phyloP scores from a whole-genome alignment of 768 basidiomycete genomes.

The Termitomyces sp. region DNA sequence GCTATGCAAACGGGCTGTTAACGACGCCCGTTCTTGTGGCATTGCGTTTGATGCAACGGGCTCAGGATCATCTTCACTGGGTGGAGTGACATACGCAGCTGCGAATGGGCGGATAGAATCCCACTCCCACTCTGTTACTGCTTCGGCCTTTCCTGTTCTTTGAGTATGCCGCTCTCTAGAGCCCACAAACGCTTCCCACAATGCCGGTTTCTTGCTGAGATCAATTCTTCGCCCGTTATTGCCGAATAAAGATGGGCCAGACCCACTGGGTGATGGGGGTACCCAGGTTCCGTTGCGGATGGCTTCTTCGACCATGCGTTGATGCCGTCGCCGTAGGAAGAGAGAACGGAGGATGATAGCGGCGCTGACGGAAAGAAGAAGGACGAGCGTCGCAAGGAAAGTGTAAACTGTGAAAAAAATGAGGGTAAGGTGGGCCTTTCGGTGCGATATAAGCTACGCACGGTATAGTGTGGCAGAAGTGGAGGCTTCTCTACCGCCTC shows the following conservation, averaged over 20 bases:
- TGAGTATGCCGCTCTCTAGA: conserved; percentile 2
- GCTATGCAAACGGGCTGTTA: neutral
- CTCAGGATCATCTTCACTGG: neutral
- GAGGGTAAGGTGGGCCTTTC: neutral
- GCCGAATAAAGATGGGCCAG: conserved; percentile 7
- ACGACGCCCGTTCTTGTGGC: neutral
- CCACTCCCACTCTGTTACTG: conserved; percentile 21
- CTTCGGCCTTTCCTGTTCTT: neutral
- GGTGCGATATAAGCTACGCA: conserved; percentile 13
- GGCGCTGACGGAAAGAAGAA: conserved; percentile 60
- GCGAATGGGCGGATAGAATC: conserved; percentile 28
- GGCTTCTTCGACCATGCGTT: conserved; percentile 53
- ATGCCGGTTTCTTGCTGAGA: conserved; percentile 37
- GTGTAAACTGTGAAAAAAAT: conserved; percentile 32
- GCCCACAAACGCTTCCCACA: conserved; percentile 42
- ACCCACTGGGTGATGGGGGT: conserved; percentile 25
- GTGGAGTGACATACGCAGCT: conserved; percentile 19
- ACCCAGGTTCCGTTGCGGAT: conserved; percentile 61
- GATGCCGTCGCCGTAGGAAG: conserved; percentile 55
- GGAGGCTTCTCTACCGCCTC: too few species aligned
- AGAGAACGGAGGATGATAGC: conserved; percentile 64
- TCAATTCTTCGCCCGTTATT: conserved; percentile 25
- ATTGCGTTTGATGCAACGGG: neutral
- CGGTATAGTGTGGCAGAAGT: conserved; percentile 24
- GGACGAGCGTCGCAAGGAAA: conserved; percentile 59